These are phyloP conservation scores for Phanerochaete sordida DNA, from an alignment of 768 basidiomycete genomes.

Conservation along the genomic window DNA sequence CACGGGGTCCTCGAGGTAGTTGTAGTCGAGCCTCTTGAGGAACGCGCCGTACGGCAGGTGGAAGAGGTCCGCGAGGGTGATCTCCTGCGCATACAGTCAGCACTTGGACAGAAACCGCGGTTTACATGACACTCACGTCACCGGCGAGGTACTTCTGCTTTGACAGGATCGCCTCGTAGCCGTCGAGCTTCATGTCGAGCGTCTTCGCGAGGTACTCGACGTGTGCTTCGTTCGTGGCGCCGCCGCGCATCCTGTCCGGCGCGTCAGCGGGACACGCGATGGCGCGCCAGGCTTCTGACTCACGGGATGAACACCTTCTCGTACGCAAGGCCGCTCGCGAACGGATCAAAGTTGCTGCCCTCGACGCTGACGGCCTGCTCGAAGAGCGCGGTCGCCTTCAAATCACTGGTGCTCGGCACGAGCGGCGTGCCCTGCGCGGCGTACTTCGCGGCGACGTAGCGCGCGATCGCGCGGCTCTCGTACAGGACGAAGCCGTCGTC, in stretches of 20 bases:
- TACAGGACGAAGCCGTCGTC: conserved; percentile 59
- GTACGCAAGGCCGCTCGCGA: conserved; percentile 34
- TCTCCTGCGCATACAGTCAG: conserved; percentile 20
- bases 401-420: conserved; percentile 38
- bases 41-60: conserved; percentile 47
- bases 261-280: neutral
- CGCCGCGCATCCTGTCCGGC: conserved; percentile 13
- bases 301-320: conserved; percentile 56
- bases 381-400: conserved; percentile 35
- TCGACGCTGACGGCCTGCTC: conserved; percentile 47
- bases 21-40: conserved; percentile 23
- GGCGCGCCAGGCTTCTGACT: conserved; percentile 13
- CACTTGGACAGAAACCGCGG: neutral
- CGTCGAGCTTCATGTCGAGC: conserved; percentile 33
- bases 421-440: conserved; percentile 43
- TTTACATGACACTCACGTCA: conserved; percentile 15
- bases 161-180: conserved; percentile 52
- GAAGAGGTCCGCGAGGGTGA: conserved; percentile 59
- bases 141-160: conserved; percentile 38
- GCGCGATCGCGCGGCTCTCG: conserved; percentile 58
- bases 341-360: conserved; percentile 47
- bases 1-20: conserved; percentile 26
- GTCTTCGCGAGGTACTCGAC: conserved; percentile 17
- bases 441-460: conserved; percentile 58
- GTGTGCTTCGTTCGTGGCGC: conserved; percentile 28